Evolutionary conservation across 2,329 filamentous ascomycete species (phyloP).

Genomic region (Diplodia mutila): DNA sequence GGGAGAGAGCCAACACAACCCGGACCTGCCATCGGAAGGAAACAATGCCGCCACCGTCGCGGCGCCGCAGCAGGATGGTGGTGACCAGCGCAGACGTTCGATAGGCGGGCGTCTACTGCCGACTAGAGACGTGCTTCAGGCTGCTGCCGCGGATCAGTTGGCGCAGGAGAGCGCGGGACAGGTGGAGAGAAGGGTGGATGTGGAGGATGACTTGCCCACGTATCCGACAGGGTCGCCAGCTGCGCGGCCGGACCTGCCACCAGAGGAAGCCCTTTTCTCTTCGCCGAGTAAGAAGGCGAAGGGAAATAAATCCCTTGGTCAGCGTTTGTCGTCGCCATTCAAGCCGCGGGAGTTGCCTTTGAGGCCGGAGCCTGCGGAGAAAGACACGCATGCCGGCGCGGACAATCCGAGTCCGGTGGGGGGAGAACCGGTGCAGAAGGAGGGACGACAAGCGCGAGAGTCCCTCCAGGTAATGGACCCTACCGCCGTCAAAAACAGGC

Average conservation of each 20-base stretch:
- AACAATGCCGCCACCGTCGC: background rate
- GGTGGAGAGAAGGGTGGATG: background rate
- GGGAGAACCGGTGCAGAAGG: background rate
- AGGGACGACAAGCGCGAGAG: background rate
- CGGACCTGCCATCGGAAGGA: background rate
- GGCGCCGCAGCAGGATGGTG: background rate
- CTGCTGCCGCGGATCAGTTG: constrained; percentile 1
- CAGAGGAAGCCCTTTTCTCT: constrained; percentile 10
- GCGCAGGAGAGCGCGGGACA: background rate
- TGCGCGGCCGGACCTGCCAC: constrained; percentile 15
- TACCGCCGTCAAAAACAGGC: constrained; percentile 8
- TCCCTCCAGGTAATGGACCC: background rate
- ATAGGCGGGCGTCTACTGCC: constrained; percentile 8
- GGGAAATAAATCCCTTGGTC: constrained; percentile 14
- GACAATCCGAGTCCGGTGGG: background rate
- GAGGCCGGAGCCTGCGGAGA: background rate
- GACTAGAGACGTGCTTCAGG: constrained; percentile 11
- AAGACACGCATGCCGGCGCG: background rate
- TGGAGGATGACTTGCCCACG: constrained; percentile 7
- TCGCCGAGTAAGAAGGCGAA: constrained; percentile 19
- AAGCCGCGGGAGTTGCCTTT: constrained; percentile 13
- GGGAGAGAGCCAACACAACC: constrained; percentile 27
- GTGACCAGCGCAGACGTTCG: constrained; percentile 16
- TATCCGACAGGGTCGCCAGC: constrained; percentile 4
- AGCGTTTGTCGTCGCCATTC: constrained; percentile 20